phyloP scores from a whole-genome alignment of 345 rosid genomes.

The Bruguiera sexangula region DNA sequence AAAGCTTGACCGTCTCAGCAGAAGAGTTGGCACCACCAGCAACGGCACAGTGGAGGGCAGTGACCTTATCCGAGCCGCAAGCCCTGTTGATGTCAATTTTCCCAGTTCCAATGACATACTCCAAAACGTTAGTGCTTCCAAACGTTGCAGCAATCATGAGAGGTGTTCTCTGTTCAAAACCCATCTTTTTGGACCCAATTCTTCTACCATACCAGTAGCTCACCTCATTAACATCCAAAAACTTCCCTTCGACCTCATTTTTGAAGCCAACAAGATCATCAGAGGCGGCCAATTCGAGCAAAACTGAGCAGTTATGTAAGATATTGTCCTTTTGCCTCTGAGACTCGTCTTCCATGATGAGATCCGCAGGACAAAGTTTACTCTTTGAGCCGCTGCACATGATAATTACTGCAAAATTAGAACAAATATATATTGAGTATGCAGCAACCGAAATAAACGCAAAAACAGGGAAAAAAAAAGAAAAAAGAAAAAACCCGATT shows the following conservation, averaged over 20 bases:
- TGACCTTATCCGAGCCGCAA: slow-evolving; percentile 67
- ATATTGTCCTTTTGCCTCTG: slow-evolving; percentile 27
- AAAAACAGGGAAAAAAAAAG: too few species aligned
- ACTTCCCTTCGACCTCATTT: slow-evolving; percentile 48
- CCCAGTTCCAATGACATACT: slow-evolving; percentile 49
- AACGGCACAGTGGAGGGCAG: slow-evolving; percentile 93
- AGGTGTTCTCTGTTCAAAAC: slow-evolving; percentile 75
- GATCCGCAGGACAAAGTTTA: slow-evolving; percentile 31
- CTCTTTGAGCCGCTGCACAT: slow-evolving; percentile 55
- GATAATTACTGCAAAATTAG: slow-evolving; percentile 43
- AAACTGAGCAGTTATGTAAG: slow-evolving; percentile 34
- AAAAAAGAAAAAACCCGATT: background rate
- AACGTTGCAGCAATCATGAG: slow-evolving; percentile 81
- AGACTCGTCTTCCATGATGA: slow-evolving; percentile 46
- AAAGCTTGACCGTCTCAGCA: slow-evolving; percentile 53
- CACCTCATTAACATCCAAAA: slow-evolving; percentile 44
- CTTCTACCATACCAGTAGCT: slow-evolving; percentile 78
- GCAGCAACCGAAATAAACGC: too few species aligned
- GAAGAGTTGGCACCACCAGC: slow-evolving; percentile 62
- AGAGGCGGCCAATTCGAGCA: slow-evolving; percentile 77
- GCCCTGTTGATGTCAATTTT: slow-evolving; percentile 56
- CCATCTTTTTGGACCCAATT: slow-evolving; percentile 79
- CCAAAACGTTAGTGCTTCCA: slow-evolving; percentile 59
- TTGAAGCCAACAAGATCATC: slow-evolving; percentile 56
- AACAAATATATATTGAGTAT: background rate